Base-by-base conservation (phyloP, 768 basidiomycete genomes). In the Podaxis sp. region DNA sequence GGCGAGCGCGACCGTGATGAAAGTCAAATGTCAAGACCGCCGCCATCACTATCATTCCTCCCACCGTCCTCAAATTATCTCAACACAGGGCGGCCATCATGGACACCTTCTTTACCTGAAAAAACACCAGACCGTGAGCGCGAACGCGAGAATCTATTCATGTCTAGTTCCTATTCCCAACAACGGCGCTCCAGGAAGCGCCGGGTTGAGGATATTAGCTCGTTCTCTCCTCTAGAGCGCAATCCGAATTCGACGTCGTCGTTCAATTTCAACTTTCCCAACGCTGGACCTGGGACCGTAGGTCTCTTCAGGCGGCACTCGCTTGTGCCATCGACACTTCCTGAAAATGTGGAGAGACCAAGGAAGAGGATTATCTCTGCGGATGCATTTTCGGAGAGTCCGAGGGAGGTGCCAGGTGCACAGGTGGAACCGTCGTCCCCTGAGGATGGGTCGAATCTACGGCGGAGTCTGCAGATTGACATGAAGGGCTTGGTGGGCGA, bases 401-500 rank as follows among this genome's bases (percentile, higher is more conserved):
- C 46, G 24, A 62, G 33, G 17, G 58, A 66, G 48, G 46, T 36
- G 22, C 51, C 59, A 42, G 60, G 17, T 6, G 40, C 13, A 7
- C 15, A 46, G 4, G 19, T n/a, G 44, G 44, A 68, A 38, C 71
- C 74, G 15, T 69, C 70, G 19, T 77, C 76, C 1, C 75, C 79
- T 12, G 87, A 90, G 63, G 87, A 91, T 68, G 81, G 82, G 8
- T 79, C 82, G 17, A 87, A 85, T 66, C 81, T 90, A 66, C 77
- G 77, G 57, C 76, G 80, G 56, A 86, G 81, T 63, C 72, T 91
- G 63, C 83, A 90, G 71, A 92, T 93, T 64, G 87, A 91, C 66
- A 91, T 93, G 87, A 90, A 90, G 69, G 82, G 78, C 36, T 76
- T 92, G 40, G 87, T 93, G 3, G 91, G 91, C 2, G 90, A 91